phyloP scores from a whole-genome alignment of 2,329 filamentous ascomycete genomes.

The Laburnicola sp. region DNA sequence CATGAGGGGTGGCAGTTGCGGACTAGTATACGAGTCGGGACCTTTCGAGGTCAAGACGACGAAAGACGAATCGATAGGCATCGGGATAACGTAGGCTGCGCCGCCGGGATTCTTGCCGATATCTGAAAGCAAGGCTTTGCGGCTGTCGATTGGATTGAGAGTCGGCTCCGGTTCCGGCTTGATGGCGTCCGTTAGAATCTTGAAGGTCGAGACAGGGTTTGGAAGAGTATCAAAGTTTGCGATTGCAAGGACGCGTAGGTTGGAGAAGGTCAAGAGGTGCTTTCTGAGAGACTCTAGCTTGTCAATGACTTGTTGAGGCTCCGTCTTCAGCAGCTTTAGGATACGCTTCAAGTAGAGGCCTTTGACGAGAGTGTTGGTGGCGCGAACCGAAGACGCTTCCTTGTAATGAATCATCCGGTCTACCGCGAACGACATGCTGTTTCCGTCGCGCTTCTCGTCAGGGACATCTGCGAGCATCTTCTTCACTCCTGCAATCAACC shows the following conservation, averaged over 20 bases:
- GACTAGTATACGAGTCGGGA: constrained; percentile 74
- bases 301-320: constrained; percentile 72
- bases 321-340: constrained; percentile 75
- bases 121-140: constrained; percentile 70
- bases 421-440: constrained; percentile 63
- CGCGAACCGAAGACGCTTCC: constrained; percentile 74
- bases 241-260: constrained; percentile 82
- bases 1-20: constrained; percentile 78
- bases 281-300: constrained; percentile 78
- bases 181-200: constrained; percentile 56
- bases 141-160: constrained; percentile 71
- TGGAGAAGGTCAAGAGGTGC: constrained; percentile 78
- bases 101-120: constrained; percentile 76
- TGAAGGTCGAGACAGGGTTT: constrained; percentile 79
- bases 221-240: constrained; percentile 75
- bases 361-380: constrained; percentile 81
- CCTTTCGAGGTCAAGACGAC: constrained; percentile 75
- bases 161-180: constrained; percentile 55
- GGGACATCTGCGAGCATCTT: constrained; percentile 91
- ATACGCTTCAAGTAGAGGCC: constrained; percentile 84
- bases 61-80: constrained; percentile 92
- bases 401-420: constrained; percentile 79
- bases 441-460: constrained; percentile 84
- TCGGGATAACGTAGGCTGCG: constrained; percentile 78
- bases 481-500: constrained; percentile 65